Evolutionary conservation across 2,329 filamentous ascomycete species (phyloP), one percentile per base, ranked within the genome.

Genomic region (Aurifilum marmelostoma): DNA sequence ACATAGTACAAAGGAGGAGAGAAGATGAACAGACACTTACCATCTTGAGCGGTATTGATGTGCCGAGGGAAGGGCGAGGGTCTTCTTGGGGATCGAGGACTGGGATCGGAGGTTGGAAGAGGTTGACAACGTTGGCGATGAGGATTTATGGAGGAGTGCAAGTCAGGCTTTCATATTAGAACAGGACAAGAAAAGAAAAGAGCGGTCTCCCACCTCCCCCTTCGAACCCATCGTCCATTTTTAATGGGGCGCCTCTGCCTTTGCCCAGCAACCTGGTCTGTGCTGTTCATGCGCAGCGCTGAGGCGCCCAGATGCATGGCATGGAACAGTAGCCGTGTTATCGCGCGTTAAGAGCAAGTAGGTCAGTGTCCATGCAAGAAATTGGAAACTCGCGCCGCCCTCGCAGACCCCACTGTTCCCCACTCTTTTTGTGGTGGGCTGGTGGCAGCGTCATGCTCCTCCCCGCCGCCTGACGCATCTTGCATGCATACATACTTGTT

Each of bases 71-170:
- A 18, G 52, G 24, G 14, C 24, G 27, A 14, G 3, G 27, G 5
- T 14, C 24, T 54, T 24, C n/a, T 54, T 14, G 50, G 16, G 50
- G 24, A 16, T 2, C 5, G 50, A 27, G 43, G 60, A 59, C 32
- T 39, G 50, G 50, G 34, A 52, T 56, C 52, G 4, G 64, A 68
- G 18, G 71, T 56, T 67, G 62, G 34, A 34, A 7, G 67, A 68
- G 21, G 72, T 58, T 67, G 63, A 34, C 65, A 65, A 71, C 66
- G 71, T 73, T 73, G 63, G 73, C 71, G 75, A 73, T 73, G 73
- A 69, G 75, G 72, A 72, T 74, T 74, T 70, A 71, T 72, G 73
- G 73, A 72, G 72, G 56, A 67, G 56, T 24, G 2, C 24, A 62
- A n/a, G 41, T 16, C 32, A 27, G 18, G 21, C 29, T 24, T 73